phyloP scores from a whole-genome alignment of 352 stramenopile species.

The Globisporangium acanthophoron region DNA sequence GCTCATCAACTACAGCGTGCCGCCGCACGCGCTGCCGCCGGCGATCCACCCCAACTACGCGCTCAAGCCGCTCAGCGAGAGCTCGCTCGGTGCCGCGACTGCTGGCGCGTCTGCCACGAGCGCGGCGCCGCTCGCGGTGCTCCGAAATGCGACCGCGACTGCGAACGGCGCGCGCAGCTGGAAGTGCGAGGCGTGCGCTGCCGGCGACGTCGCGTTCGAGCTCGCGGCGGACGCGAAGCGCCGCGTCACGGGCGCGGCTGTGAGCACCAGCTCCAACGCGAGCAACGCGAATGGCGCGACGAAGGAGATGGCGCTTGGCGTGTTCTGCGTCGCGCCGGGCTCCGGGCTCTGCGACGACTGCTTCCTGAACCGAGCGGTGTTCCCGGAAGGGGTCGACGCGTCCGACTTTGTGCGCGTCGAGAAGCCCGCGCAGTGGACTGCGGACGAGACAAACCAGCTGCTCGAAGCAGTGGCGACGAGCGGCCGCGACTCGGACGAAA shows the following conservation, averaged over 20 bases:
- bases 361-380: slow-evolving; percentile 45
- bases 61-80: slow-evolving; percentile 16
- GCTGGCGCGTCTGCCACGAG: not conserved
- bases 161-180: not conserved
- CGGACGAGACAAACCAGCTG: slow-evolving; percentile 35
- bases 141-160: slow-evolving; percentile 16
- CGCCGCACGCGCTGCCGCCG: slow-evolving; percentile 58
- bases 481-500: slow-evolving; percentile 25
- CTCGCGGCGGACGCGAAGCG: slow-evolving; percentile 55
- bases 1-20: slow-evolving; percentile 83
- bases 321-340: slow-evolving; percentile 43
- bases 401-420: slow-evolving; percentile 52
- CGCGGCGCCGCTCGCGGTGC: slow-evolving; percentile 23
- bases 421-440: slow-evolving; percentile 30
- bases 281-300: slow-evolving; percentile 14
- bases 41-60: slow-evolving; percentile 56
- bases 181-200: slow-evolving; percentile 50
- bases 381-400: slow-evolving; percentile 53
- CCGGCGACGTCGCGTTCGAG: slow-evolving; percentile 40
- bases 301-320: slow-evolving; percentile 37
- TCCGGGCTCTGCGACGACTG: slow-evolving; percentile 67
- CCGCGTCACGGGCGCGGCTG: slow-evolving; percentile 21
- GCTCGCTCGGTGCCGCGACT: slow-evolving; percentile 1
- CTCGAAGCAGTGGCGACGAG: slow-evolving; percentile 38
- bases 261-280: slow-evolving; percentile 1